These are phyloP conservation scores for Penicillium macrosclerotiorum DNA, from an alignment of 495 filamentous ascomycete species.

Conservation along the genomic window DNA sequence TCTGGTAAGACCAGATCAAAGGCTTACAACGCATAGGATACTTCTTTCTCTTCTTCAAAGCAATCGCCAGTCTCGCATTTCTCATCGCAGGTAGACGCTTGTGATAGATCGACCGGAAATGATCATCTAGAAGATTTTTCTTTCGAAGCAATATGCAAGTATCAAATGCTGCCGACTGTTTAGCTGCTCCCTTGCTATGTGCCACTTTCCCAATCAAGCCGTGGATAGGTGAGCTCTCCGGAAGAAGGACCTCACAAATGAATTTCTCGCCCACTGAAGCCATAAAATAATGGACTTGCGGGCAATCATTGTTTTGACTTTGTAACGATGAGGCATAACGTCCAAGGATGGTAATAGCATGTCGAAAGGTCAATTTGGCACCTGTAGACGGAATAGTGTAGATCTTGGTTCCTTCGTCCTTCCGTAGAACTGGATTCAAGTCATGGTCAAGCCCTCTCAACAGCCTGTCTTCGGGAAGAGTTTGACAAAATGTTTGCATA, in stretches of 20 bases:
- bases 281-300: slow-evolving; percentile 64
- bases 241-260: slow-evolving; percentile 78
- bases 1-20: slow-evolving; percentile 62
- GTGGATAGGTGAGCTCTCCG: slow-evolving; percentile 69
- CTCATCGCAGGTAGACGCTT: slow-evolving; percentile 79
- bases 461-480: slow-evolving; percentile 72
- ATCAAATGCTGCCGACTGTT: slow-evolving; percentile 87
- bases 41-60: slow-evolving; percentile 65
- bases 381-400: slow-evolving; percentile 67
- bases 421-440: slow-evolving; percentile 52
- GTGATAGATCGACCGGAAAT: slow-evolving; percentile 70
- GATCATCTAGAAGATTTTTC: slow-evolving; percentile 64
- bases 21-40: slow-evolving; percentile 84
- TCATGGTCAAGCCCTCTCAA: slow-evolving; percentile 61
- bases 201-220: slow-evolving; percentile 60
- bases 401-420: slow-evolving; percentile 51
- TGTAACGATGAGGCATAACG: slow-evolving; percentile 60
- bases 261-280: slow-evolving; percentile 57
- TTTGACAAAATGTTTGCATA: slow-evolving; percentile 72
- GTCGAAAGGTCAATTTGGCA: slow-evolving; percentile 77
- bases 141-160: slow-evolving; percentile 70
- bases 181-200: slow-evolving; percentile 71
- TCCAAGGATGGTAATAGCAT: slow-evolving; percentile 63
- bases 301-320: slow-evolving; percentile 52
- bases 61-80: slow-evolving; percentile 85